Percentiles rank a stretch among this genome's conserved stretches.
These are phyloP conservation scores for Tetrahymena elliotti DNA, from an alignment of 73 alveolate genomes.

Conservation along the genomic window DNA sequence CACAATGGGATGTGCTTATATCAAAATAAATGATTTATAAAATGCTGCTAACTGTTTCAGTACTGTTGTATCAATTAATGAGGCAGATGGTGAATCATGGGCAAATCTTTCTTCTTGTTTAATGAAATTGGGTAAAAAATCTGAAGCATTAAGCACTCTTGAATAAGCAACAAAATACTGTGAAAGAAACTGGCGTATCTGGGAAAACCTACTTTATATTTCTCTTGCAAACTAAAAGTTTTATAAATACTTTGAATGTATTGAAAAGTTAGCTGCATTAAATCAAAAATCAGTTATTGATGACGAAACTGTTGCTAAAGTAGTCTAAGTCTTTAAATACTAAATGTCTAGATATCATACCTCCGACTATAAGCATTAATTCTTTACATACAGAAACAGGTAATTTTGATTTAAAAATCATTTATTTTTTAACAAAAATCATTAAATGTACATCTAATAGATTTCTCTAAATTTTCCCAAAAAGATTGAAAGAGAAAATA, in stretches of 20 bases:
- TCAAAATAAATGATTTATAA: conserved; percentile 65
- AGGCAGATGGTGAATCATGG: conserved; percentile 92
- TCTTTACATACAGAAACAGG: neutral
- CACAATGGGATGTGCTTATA: conserved; percentile 91
- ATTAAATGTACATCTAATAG: neutral
- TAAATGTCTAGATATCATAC: neutral
- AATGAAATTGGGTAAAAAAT: conserved; percentile 65
- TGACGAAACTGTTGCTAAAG: conserved; percentile 7
- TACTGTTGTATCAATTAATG: conserved; percentile 77
- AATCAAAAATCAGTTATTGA: conserved; percentile 28
- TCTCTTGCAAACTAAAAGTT: conserved; percentile 69
- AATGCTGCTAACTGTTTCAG: conserved; percentile 79
- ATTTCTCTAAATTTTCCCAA: no score
- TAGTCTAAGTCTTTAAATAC: conserved; percentile 12
- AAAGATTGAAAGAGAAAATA: no score
- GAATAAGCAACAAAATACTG: conserved; percentile 87
- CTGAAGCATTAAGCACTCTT: conserved; percentile 85
- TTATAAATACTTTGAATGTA: conserved; percentile 40
- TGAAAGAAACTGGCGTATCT: conserved; percentile 85
- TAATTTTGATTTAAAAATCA: neutral
- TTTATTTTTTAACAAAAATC: neutral
- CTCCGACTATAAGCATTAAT: neutral
- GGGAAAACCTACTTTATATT: conserved; percentile 82
- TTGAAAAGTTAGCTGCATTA: conserved; percentile 3
- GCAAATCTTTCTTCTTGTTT: conserved; percentile 88